These are phyloP conservation scores for Wallacemonas sp. DNA, from an alignment of 208 protist genomes.

Conservation along the genomic window DNA sequence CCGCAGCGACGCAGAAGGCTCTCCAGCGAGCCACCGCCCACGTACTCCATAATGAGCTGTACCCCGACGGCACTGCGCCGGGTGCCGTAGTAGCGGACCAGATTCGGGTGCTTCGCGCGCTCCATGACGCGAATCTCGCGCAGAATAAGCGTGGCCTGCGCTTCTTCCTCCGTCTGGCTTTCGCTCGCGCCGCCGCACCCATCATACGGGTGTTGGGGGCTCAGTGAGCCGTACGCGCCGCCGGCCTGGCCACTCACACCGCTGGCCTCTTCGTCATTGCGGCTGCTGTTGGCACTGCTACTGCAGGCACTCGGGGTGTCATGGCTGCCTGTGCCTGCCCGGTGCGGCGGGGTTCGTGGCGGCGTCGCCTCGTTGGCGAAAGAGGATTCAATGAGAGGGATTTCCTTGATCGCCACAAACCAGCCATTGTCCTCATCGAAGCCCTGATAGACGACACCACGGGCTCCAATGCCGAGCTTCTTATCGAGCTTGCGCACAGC, in stretches of 20 bases:
- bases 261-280: neutral
- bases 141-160: conserved; percentile 48
- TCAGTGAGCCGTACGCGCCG: too few species aligned
- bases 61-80: conserved; percentile 65
- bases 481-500: conserved; percentile 61
- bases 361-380: conserved; percentile 21
- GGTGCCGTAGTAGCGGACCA: conserved; percentile 83
- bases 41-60: conserved; percentile 89
- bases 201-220: too few species aligned
- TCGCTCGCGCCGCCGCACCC: neutral
- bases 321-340: too few species aligned
- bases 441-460: conserved; percentile 80
- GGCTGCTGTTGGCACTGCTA: conserved; percentile 1
- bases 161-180: conserved; percentile 5
- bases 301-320: too few species aligned
- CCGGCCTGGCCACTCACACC: too few species aligned
- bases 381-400: conserved; percentile 51
- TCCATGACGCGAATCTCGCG: conserved; percentile 80
- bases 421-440: conserved; percentile 74
- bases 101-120: conserved; percentile 57
- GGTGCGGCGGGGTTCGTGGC: neutral
- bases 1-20: conserved; percentile 57
- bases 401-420: conserved; percentile 90
- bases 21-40: conserved; percentile 81
- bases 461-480: conserved; percentile 72